Base-by-base conservation (phyloP, 805 yeast genomes). In the Pichia insulana region DNA sequence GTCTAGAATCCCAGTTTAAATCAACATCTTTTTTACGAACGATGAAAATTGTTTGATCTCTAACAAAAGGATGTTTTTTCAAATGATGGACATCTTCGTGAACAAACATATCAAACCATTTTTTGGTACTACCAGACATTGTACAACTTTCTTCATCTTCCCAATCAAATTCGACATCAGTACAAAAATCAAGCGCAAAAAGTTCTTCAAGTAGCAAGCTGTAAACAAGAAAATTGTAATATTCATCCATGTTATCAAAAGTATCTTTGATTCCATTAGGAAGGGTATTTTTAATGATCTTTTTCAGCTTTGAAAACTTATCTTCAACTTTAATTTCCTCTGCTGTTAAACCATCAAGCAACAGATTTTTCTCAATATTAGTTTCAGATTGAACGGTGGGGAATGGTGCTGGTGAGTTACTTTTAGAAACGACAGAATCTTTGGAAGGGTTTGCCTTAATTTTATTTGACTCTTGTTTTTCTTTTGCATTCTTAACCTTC, bases 131-230 rank as follows among this genome's bases (percentile, higher is more conserved):
- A n/a, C 76, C 60, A 3, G 58, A 62, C 16, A 72, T 56, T 43
- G 70, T 68, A 49, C 68, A 68, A 44, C 66, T 62, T 6, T 17
- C 19, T 7, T 10, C 16, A 20, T 34, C 25, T 15, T 34, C 30
- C 30, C 59, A 55, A 16, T 48, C 48, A 35, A 79, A 62, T 8
- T 66, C 59, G 49, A 77, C 69, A 40, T 74, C 72, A 0, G 69
- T 63, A 31, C 70, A 58, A 39, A 74, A 69, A 8, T 68, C 66
- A 15, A 67, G 64, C 22, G 69, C 73, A 20, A 67, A 60, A 41
- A 73, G 69, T 50, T 81, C 84, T 54, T 82, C 89, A 34, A 78
- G 63, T 45, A 76, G 79, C 42, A 81, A 56, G 41, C 78, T 78
- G 57, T 72, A 73, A 42, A 82, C 71, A 65, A 78, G 73, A 48